A percentile compares a stretch with the other conserved stretches of the same genome.
phyloP scores from a whole-genome alignment of 2,329 filamentous ascomycete genomes.

The Amesomyces nigricolor region DNA sequence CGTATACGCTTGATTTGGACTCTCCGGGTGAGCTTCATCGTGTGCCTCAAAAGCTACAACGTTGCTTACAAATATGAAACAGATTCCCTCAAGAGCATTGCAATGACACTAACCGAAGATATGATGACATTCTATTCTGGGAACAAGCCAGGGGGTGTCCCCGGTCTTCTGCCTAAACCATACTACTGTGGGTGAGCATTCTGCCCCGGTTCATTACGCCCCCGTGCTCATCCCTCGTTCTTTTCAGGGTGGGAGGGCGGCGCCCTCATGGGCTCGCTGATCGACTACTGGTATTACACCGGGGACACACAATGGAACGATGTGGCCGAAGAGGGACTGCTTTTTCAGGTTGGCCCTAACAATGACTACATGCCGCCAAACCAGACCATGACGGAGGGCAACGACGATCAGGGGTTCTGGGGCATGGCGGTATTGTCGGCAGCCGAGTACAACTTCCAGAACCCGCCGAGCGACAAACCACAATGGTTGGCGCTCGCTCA shows the following conservation, averaged over 20 bases:
- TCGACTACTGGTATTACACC: conserved; percentile 84
- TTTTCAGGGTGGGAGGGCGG: conserved; percentile 64
- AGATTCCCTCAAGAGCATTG: conserved; percentile 47
- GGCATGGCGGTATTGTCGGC: conserved; percentile 64
- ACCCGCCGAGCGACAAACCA: conserved; percentile 51
- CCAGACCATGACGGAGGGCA: conserved; percentile 62
- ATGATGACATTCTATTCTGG: conserved; percentile 46
- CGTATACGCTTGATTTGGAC: conserved; percentile 24
- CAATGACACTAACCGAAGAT: conserved; percentile 47
- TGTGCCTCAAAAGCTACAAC: too few species aligned
- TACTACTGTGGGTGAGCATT: conserved; percentile 46
- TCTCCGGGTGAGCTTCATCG: conserved; percentile 22
- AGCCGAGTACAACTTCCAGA: conserved; percentile 61
- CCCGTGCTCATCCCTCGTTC: background rate
- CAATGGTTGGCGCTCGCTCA: conserved; percentile 68
- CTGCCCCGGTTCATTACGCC: too few species aligned
- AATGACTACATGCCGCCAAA: conserved; percentile 74
- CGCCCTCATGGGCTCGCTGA: conserved; percentile 63
- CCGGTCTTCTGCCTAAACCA: conserved; percentile 47
- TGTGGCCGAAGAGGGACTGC: conserved; percentile 59
- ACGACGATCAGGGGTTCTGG: conserved; percentile 75
- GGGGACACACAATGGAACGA: conserved; percentile 67
- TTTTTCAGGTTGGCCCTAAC: conserved; percentile 67
- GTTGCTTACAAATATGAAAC: conserved; percentile 39
- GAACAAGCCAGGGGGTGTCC: conserved; percentile 44